Base-by-base conservation (phyloP, 306 rosid genomes). In the Malus orientalis region DNA sequence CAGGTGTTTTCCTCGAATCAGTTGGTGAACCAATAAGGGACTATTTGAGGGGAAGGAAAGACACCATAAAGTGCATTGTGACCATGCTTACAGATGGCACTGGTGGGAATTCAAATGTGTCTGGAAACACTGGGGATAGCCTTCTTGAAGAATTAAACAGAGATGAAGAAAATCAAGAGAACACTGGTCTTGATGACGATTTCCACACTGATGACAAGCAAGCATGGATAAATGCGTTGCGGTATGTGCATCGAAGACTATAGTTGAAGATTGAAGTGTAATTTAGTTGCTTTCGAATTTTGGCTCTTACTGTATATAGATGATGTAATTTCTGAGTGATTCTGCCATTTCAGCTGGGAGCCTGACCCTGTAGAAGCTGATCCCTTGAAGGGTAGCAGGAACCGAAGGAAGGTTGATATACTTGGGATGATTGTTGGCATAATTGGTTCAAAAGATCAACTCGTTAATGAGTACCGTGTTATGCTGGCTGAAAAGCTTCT, bases 291-390 rank as follows among this genome's bases (percentile, higher is more conserved):
- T 27, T 74, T 45, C 25, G 54, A 40, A 49, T 71, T 40, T 2
- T 14, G 6, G 18, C 19, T 0, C 20, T 53, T 53, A 6, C 19
- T 20, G 13, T 19, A 60, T 36, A 47, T 30, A 74, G 57, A 40
- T 79, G 72, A 81, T 72, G 71, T 76, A 70, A 81, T 69, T 66
- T 71, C 30, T 32, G 14, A 20, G 62, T 82, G 72, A 13, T 72
- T 77, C 33, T 84, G 73, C 36, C 40, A 67, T 84, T 87, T 81
- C 91, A 94, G 98, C 69, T 94, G 98, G 98, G 93, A 94, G 82
- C 97, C 98, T 76, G 98, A 94, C 74, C 98, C 98, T 66, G 96
- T 92, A 76, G 98, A 94, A 89, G 98, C 97, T 68, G 97, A 92
- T 83, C 97, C 97, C 63, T 81, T 73, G 77, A 94, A 94, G 80